phyloP scores from a whole-genome alignment of 768 basidiomycete species.

The Trichaptum fuscoviolaceum region DNA sequence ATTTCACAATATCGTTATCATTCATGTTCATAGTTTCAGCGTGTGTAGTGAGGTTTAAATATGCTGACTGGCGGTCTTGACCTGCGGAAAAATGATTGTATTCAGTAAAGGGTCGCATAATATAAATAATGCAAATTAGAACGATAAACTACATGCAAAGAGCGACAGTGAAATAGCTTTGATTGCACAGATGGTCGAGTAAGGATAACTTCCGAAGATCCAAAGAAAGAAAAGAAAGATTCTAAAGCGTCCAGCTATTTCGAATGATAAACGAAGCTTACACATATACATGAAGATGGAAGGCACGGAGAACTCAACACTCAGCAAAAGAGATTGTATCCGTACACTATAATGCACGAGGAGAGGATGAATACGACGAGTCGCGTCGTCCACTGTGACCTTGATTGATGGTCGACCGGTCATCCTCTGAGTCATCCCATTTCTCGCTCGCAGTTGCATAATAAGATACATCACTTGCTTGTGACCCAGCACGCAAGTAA shows the following conservation, averaged over 20 bases:
- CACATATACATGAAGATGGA: constrained; percentile 1
- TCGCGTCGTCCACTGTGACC: not conserved
- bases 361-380: not conserved
- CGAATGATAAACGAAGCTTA: not conserved
- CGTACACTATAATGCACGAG: not conserved
- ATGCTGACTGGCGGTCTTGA: not conserved
- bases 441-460: constrained; percentile 4
- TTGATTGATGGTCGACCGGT: not conserved
- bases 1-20: not conserved
- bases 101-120: not conserved
- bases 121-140: not conserved
- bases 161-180: not conserved
- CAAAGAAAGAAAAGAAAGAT: not conserved
- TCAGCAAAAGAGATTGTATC: not conserved
- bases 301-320: not conserved
- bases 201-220: not conserved
- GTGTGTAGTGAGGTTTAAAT: not conserved
- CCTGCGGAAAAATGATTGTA: not conserved
- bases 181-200: not conserved
- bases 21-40: not conserved
- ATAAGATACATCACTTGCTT: constrained; percentile 1
- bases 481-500: not conserved
- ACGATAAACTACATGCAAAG: not conserved
- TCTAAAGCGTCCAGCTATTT: not conserved
- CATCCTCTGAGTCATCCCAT: not conserved